Conservation (phyloP, 805 yeast genomes). For the Tetrapisispora nanseiensis region DNA sequence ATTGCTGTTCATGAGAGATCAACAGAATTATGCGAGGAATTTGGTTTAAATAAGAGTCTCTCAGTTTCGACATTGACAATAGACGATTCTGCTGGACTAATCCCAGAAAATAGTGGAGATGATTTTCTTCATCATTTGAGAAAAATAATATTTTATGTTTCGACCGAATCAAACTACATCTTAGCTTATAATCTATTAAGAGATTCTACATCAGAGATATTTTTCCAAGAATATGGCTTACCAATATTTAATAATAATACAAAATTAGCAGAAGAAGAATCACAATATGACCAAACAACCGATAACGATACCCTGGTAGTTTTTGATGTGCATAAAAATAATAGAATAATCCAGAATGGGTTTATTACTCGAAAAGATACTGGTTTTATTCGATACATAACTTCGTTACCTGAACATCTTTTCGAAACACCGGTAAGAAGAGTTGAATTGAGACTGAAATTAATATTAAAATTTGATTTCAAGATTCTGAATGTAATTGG, state of each 20-base stretch:
- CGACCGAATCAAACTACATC: conserved; percentile 22
- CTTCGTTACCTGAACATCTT: conserved; percentile 11
- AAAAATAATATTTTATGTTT: conserved; percentile 21
- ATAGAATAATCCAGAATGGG: conserved; percentile 29
- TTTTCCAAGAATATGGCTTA: conserved; percentile 26
- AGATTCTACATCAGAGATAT: conserved; percentile 12
- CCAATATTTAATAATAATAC: conserved; percentile 13
- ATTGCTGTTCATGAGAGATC: conserved; percentile 26
- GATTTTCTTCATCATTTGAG: conserved; percentile 10
- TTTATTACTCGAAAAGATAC: conserved; percentile 24
- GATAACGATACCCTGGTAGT: conserved; percentile 29
- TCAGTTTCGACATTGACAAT: conserved; percentile 8
- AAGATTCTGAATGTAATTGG: conserved; percentile 22
- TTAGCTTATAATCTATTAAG: conserved; percentile 25
- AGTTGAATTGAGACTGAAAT: conserved; percentile 25
- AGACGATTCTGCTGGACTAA: conserved; percentile 10
- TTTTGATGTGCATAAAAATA: conserved; percentile 23
- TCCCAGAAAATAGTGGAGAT: conserved; percentile 8
- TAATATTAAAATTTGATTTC: conserved; percentile 27
- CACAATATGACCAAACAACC: conserved; percentile 14
- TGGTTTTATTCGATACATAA: conserved; percentile 21
- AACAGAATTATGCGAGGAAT: conserved; percentile 18
- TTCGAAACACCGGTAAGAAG: conserved; percentile 27
- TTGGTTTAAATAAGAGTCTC: conserved; percentile 22
- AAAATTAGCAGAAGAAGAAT: conserved; percentile 9